Conservation (phyloP, 2,329 filamentous ascomycete genomes). For the Thelonectria rubi region DNA sequence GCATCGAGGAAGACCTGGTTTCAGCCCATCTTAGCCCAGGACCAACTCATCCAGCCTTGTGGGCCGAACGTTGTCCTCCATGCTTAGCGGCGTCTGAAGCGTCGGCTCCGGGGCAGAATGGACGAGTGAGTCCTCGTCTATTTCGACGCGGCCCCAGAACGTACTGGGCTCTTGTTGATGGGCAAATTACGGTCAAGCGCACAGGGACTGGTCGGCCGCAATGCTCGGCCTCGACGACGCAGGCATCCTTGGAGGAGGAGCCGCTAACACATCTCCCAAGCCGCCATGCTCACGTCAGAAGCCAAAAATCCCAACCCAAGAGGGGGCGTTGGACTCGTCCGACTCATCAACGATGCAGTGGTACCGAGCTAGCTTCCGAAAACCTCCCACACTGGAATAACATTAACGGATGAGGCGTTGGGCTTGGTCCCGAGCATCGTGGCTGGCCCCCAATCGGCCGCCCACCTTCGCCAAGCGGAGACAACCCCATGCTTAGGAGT, state of each 20-base stretch:
- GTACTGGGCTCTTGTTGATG: neutral
- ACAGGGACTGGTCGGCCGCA: neutral
- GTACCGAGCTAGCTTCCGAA: neutral
- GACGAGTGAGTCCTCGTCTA: neutral
- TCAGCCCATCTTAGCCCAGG: slow-evolving; percentile 27
- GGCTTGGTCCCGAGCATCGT: slow-evolving; percentile 4
- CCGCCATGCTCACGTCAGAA: slow-evolving; percentile 26
- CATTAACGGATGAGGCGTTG: slow-evolving; percentile 8
- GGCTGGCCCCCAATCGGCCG: slow-evolving; percentile 16
- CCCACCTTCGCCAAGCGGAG: neutral
- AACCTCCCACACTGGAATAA: neutral
- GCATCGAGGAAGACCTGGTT: slow-evolving; percentile 9
- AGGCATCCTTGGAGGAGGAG: neutral
- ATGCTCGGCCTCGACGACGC: neutral
- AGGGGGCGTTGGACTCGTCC: neutral
- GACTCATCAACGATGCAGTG: neutral
- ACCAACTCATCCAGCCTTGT: slow-evolving; percentile 32
- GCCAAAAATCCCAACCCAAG: slow-evolving; percentile 3
- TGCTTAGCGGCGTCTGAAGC: slow-evolving; percentile 7
- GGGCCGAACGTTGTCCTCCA: slow-evolving; percentile 11
- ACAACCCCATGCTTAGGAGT: slow-evolving; percentile 10
- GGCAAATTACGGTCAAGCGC: neutral
- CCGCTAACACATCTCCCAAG: neutral
- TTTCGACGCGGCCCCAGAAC: slow-evolving; percentile 3
- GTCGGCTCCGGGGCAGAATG: neutral